Evolutionary conservation across 192 early-diverging fungal genomes (phyloP).

Genomic region (Spizellomyces sp.): DNA sequence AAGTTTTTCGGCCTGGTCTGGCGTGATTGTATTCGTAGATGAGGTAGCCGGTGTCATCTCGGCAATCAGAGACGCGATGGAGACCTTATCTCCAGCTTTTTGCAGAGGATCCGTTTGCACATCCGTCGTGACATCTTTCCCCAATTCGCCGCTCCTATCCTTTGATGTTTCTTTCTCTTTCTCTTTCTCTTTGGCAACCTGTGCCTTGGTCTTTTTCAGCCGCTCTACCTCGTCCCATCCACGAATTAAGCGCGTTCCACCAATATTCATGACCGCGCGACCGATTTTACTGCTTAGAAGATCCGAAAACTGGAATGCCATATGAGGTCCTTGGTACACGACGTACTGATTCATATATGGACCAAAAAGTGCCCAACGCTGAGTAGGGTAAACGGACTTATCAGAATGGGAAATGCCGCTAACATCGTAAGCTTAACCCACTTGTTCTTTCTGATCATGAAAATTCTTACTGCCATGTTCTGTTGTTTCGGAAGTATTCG

Average conservation of each 20-base stretch:
- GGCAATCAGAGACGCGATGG: not conserved
- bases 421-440: too few species aligned
- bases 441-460: too few species aligned
- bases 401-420: too few species aligned
- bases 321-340: slow-evolving; percentile 62
- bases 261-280: slow-evolving; percentile 66
- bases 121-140: slow-evolving; percentile 18
- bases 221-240: slow-evolving; percentile 77
- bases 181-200: slow-evolving; percentile 42
- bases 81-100: slow-evolving; percentile 22
- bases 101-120: slow-evolving; percentile 36
- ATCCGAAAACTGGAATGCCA: slow-evolving; percentile 69
- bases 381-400: not conserved
- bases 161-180: slow-evolving; percentile 29
- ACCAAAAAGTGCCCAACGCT: slow-evolving; percentile 78
- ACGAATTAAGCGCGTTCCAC: slow-evolving; percentile 70
- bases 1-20: slow-evolving; percentile 53
- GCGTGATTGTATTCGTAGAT: not conserved
- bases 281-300: slow-evolving; percentile 61
- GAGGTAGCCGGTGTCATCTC: slow-evolving; percentile 17
- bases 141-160: slow-evolving; percentile 22
- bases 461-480: not conserved
- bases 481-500: slow-evolving; percentile 2
- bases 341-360: slow-evolving; percentile 78
- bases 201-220: slow-evolving; percentile 36